These are phyloP conservation scores for Torrubiellomyces zombiae DNA, from an alignment of 2,329 filamentous ascomycete species.

Conservation along the genomic window DNA sequence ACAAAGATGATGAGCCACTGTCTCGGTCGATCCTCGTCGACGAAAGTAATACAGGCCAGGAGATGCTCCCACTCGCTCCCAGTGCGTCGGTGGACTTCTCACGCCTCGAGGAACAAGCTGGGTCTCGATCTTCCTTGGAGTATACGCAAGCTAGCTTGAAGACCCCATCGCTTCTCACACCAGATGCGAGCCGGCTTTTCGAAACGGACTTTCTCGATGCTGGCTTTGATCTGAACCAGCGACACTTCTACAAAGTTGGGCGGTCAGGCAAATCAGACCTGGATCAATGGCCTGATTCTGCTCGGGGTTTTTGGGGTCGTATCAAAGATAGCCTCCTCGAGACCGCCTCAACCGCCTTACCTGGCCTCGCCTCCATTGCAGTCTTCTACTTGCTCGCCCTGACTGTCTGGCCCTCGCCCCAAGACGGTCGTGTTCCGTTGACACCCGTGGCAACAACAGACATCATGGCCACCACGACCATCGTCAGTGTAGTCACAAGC, in stretches of 20 bases:
- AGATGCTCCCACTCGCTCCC: background rate
- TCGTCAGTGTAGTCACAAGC: conserved; percentile 4
- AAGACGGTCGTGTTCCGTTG: conserved; percentile 1
- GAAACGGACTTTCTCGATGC: conserved; percentile 4
- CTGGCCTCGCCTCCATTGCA: conserved; percentile 10
- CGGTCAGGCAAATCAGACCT: too few species aligned
- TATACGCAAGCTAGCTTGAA: conserved; percentile 32
- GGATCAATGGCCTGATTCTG: conserved; percentile 5
- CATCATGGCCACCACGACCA: conserved; percentile 8
- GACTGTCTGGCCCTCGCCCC: conserved; percentile 12
- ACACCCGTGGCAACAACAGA: conserved; percentile 5
- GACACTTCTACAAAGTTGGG: too few species aligned
- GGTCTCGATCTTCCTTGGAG: conserved; percentile 24
- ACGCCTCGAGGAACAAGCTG: conserved; percentile 21
- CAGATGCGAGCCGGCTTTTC: conserved; percentile 15
- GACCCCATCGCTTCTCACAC: conserved; percentile 23
- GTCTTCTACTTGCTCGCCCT: conserved; percentile 10
- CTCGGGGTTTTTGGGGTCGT: conserved; percentile 5
- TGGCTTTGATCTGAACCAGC: too few species aligned
- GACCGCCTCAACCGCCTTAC: conserved; percentile 8
- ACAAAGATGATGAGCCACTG: conserved; percentile 13
- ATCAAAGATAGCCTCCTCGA: conserved; percentile 7
- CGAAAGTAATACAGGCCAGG: conserved; percentile 3
- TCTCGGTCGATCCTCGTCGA: conserved; percentile 5
- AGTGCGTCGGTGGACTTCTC: conserved; percentile 5